phyloP scores from a whole-genome alignment of 352 stramenopile species.

The Pilasporangium apinafurcum region DNA sequence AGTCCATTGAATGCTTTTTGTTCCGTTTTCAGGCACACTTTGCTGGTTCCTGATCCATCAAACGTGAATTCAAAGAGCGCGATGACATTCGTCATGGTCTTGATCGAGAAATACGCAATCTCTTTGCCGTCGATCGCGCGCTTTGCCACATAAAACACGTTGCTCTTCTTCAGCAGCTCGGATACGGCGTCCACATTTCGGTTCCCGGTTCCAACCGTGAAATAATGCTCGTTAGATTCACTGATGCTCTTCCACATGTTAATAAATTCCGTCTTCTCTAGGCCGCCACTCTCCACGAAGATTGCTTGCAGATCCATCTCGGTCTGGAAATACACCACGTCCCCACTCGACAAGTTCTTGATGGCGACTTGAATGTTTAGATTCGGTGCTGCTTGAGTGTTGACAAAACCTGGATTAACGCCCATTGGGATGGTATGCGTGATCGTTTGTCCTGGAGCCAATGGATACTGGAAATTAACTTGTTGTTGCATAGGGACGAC shows the following conservation, averaged over 20 bases:
- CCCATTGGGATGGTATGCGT: conserved; percentile 71
- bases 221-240: conserved; percentile 93
- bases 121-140: conserved; percentile 91
- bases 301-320: conserved; percentile 89
- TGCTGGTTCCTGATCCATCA: conserved; percentile 87
- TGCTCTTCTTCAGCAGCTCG: conserved; percentile 81
- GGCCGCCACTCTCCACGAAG: conserved; percentile 79
- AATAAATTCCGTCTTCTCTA: conserved; percentile 94
- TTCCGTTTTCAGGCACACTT: conserved; percentile 95
- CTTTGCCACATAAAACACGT: conserved; percentile 95
- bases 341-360: conserved; percentile 94
- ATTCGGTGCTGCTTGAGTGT: conserved; percentile 63
- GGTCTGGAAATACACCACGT: conserved; percentile 95
- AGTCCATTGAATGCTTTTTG: conserved; percentile 86
- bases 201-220: conserved; percentile 67
- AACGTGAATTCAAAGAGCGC: conserved; percentile 95
- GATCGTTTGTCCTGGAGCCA: conserved; percentile 66
- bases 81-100: conserved; percentile 89
- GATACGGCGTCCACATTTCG: conserved; percentile 81
- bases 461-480: conserved; percentile 66
- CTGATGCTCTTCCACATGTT: conserved; percentile 94
- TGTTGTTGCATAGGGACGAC: conserved; percentile 91
- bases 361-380: conserved; percentile 93
- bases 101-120: conserved; percentile 95
- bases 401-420: conserved; percentile 77